These are phyloP conservation scores for Arthroderma uncinatum DNA, from an alignment of 2,329 filamentous ascomycete genomes.

Conservation along the genomic window DNA sequence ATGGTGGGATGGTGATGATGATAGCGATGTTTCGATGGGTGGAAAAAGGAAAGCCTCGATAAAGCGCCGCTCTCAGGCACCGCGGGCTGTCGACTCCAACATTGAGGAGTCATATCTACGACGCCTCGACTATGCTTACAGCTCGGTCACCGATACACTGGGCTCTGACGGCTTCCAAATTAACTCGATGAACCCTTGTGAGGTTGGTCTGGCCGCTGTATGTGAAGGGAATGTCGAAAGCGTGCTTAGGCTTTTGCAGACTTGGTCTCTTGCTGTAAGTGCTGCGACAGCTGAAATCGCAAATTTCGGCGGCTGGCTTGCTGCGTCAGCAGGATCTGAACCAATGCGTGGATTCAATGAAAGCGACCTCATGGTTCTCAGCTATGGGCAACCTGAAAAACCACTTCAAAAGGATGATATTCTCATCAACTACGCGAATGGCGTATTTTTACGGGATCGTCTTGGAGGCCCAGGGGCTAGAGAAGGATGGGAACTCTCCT, in stretches of 20 bases:
- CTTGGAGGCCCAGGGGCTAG: conserved; percentile 32
- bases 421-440: conserved; percentile 62
- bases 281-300: conserved; percentile 73
- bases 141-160: conserved; percentile 50
- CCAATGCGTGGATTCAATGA: conserved; percentile 61
- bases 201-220: conserved; percentile 69
- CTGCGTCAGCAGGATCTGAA: conserved; percentile 44
- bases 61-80: conserved; percentile 24
- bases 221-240: conserved; percentile 74
- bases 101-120: conserved; percentile 60
- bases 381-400: conserved; percentile 48
- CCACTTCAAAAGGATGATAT: conserved; percentile 68
- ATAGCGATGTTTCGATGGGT: conserved; percentile 34
- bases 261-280: conserved; percentile 71
- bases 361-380: conserved; percentile 75
- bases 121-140: conserved; percentile 60
- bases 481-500: conserved; percentile 82
- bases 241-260: conserved; percentile 60
- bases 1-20: conserved; percentile 83
- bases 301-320: conserved; percentile 72
- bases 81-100: conserved; percentile 38
- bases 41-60: conserved; percentile 11
- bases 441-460: conserved; percentile 36
- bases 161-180: conserved; percentile 58
- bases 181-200: conserved; percentile 62